Evolutionary conservation across 768 basidiomycete species (phyloP).

Genomic region (Macrolepiota albuminosa): DNA sequence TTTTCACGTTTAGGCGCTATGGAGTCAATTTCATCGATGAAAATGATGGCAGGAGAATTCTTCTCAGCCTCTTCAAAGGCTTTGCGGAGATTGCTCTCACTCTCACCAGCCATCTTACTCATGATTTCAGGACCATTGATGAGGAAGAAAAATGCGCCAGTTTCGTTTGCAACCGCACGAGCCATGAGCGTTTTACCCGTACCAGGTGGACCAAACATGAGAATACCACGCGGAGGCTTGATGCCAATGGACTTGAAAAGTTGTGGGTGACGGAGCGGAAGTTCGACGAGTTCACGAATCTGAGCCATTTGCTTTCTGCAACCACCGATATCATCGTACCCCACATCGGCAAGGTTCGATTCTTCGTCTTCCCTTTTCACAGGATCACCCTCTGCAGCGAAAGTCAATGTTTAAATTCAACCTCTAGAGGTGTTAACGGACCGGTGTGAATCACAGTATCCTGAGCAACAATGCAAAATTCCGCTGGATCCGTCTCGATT

Average conservation of each 20-base stretch:
- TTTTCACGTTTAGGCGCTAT: conserved; percentile 99
- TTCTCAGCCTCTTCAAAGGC: conserved; percentile 99
- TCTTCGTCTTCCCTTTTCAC: conserved; percentile 99
- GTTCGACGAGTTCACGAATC: conserved; percentile 97
- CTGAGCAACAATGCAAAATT: conserved; percentile 98
- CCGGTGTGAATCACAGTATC: conserved; percentile 97
- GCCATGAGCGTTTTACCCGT: conserved; percentile 99
- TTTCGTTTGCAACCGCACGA: conserved; percentile 98
- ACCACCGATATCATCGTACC: conserved; percentile 99
- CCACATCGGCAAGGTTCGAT: conserved; percentile 92
- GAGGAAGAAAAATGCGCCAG: conserved; percentile 99
- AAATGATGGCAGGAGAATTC: conserved; percentile 99
- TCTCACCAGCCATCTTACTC: conserved; percentile 99
- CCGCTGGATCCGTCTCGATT: conserved; percentile 95
- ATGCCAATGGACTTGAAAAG: conserved; percentile 99
- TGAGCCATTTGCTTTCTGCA: conserved; percentile 99
- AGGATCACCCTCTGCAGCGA: conserved; percentile 82
- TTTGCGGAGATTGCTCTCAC: conserved; percentile 94
- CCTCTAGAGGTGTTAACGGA: conserved; percentile 20
- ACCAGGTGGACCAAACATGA: conserved; percentile 98
- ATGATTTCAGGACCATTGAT: conserved; percentile 99
- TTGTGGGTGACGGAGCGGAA: conserved; percentile 97
- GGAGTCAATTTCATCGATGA: conserved; percentile 99
- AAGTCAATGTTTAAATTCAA: conserved; percentile 13
- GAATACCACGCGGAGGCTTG: conserved; percentile 98